Base-by-base conservation (phyloP, 2,329 filamentous ascomycete genomes). In the Macrophomina tecta region DNA sequence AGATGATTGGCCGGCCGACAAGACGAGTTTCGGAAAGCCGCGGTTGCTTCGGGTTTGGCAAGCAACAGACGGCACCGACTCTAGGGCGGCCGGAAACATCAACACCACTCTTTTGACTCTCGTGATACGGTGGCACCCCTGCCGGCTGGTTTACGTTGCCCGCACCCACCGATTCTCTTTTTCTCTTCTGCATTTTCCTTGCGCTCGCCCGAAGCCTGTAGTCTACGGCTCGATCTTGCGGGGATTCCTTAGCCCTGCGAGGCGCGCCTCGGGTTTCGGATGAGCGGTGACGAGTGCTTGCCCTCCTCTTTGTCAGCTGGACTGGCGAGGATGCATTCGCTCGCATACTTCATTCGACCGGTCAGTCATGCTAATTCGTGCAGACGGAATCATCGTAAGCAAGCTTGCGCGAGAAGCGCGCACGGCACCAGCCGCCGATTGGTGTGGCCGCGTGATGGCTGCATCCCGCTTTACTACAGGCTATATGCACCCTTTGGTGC, bases 351-450 rank as follows among this genome's bases (percentile, higher is more conserved):
- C 40, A 32, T 60, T 60, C 28, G 56, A 48, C 56, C 56, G 56
- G 56, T 60, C 40, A 60, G 36, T 48, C 14, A 34, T 62, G 58
- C n/a, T 62, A 18, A 40, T 38, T 49, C 16, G n/a, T 62, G 28
- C 42, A 23, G n/a, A 32, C 36, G 30, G 34, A 3, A 18, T 16
- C 9, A 40, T 28, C 18, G 58, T 48, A 28, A 60, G n/a, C 52
- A 60, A 34, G 56, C 30, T 60, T 60, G 56, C 56, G 56, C 56
- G 56, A 60, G 40, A 60, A 48, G 56, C 56, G 56, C 56, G 16
- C 28, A 34, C 23, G 12, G 9, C 42, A 23, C 28, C 42, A 48
- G 4, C 14, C 42, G 45, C 58, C 16, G 32, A 55, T 62, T 49
- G 45, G 42, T 8, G 38, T 42, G 23, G 58, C 58, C 58, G 58